Percentiles rank a stretch among this genome's conserved stretches.
Conservation (phyloP, 2,329 filamentous ascomycete species). For the Talaromyces sp. region DNA sequence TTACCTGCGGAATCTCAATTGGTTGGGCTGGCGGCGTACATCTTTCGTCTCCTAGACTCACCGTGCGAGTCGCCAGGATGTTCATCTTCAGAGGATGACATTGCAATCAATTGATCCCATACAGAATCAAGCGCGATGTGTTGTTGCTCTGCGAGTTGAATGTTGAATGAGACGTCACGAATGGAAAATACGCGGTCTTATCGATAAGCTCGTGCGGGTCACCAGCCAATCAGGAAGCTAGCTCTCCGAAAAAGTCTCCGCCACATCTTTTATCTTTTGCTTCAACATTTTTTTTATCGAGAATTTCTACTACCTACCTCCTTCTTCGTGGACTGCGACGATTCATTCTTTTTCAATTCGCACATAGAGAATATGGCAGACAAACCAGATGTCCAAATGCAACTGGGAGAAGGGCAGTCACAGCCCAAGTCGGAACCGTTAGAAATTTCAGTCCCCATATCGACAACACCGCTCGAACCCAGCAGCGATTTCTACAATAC, state of each 20-base stretch:
- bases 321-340: not conserved
- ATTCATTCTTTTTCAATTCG: not conserved
- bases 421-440: constrained; percentile 8
- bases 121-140: not conserved
- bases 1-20: not conserved
- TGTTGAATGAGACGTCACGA: not conserved
- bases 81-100: constrained; percentile 16
- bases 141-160: not conserved
- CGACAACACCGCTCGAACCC: constrained; percentile 30
- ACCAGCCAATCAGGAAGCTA: constrained; percentile 10
- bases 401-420: not conserved
- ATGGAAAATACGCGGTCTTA: constrained; percentile 2
- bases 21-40: constrained; percentile 9
- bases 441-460: constrained; percentile 8
- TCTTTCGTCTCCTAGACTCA: constrained; percentile 10
- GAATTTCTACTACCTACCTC: not conserved
- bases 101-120: not conserved
- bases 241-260: constrained; percentile 12
- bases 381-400: constrained; percentile 14
- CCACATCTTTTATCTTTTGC: constrained; percentile 7
- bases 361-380: constrained; percentile 25
- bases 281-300: not conserved
- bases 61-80: constrained; percentile 12
- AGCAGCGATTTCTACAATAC: constrained; percentile 42
- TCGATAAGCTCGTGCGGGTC: constrained; percentile 12